A percentile compares a stretch with the other conserved stretches of the same genome.
Conservation (phyloP, 345 rosid species). For the Physaria fendleri region DNA sequence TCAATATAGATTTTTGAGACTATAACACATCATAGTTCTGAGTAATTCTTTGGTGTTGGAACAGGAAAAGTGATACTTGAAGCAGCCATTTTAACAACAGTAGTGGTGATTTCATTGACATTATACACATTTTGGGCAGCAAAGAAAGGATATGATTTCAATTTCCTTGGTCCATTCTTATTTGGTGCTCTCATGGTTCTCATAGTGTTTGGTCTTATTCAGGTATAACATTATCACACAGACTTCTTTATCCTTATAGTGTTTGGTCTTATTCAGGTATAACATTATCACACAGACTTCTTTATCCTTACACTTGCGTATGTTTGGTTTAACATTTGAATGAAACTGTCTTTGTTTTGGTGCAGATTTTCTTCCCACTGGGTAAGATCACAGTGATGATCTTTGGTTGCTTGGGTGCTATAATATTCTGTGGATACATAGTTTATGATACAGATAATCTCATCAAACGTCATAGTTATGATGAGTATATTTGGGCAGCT, state of each 20-base stretch:
- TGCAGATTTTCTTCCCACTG: conserved; percentile 74
- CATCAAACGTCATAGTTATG: conserved; percentile 70
- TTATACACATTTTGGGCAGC: conserved; percentile 90
- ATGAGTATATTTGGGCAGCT: conserved; percentile 88
- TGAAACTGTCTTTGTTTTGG: not conserved
- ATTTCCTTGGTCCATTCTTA: conserved; percentile 77
- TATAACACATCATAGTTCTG: not conserved
- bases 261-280: conserved; percentile 48
- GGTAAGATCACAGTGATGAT: conserved; percentile 66
- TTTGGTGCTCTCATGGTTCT: conserved; percentile 62
- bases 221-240: too few relatives aligned
- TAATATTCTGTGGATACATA: conserved; percentile 79
- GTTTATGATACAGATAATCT: conserved; percentile 82
- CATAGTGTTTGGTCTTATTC: conserved; percentile 58
- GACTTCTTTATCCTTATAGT: not conserved
- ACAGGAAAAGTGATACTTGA: conserved; percentile 78
- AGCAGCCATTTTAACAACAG: conserved; percentile 58
- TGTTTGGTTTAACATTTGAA: not conserved
- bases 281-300: too few relatives aligned
- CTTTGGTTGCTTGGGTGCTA: conserved; percentile 63
- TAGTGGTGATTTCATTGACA: conserved; percentile 62
- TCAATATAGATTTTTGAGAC: too few relatives aligned
- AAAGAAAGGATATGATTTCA: conserved; percentile 68
- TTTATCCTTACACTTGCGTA: not conserved
- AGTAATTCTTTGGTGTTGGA: conserved; percentile 1